Percentiles rank a stretch among this genome's conserved stretches.
Evolutionary conservation across 1,284 basidiomycete genomes (phyloP).

Genomic region (Moesziomyces antarcticus): DNA sequence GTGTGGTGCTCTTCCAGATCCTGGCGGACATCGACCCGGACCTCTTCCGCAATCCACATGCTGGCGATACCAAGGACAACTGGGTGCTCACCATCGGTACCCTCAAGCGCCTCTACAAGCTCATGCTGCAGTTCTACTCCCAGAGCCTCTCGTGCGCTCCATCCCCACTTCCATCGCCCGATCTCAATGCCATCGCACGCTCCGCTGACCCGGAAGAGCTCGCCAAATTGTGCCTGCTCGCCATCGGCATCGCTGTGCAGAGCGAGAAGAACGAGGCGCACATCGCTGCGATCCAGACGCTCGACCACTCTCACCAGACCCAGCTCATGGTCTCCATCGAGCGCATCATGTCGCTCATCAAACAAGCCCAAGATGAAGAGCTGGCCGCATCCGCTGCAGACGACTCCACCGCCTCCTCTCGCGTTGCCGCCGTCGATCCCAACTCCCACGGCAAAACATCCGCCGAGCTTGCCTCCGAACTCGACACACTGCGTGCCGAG

Average conservation of each 20-base stretch:
- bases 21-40: conserved; percentile 73
- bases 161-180: conserved; percentile 38
- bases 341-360: conserved; percentile 40
- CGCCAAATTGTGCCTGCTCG: conserved; percentile 81
- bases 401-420: conserved; percentile 23
- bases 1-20: conserved; percentile 55
- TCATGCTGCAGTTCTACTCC: conserved; percentile 80
- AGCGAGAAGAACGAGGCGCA: conserved; percentile 78
- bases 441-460: conserved; percentile 26
- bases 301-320: conserved; percentile 82
- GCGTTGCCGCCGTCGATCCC: conserved; percentile 1
- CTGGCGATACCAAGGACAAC: conserved; percentile 74
- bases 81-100: conserved; percentile 87
- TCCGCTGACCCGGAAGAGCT: conserved; percentile 77
- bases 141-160: conserved; percentile 43
- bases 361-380: conserved; percentile 34
- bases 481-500: conserved; percentile 70
- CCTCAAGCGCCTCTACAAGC: conserved; percentile 83
- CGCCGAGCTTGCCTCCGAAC: conserved; percentile 74
- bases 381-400: conserved; percentile 13
- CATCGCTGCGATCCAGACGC: conserved; percentile 82
- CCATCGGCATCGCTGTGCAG: conserved; percentile 91
- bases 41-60: conserved; percentile 73
- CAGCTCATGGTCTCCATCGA: conserved; percentile 78
- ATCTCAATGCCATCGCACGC: conserved; percentile 75